These are phyloP conservation scores for Penicillium sp. DNA, from an alignment of 2,329 filamentous ascomycete genomes.

Conservation along the genomic window DNA sequence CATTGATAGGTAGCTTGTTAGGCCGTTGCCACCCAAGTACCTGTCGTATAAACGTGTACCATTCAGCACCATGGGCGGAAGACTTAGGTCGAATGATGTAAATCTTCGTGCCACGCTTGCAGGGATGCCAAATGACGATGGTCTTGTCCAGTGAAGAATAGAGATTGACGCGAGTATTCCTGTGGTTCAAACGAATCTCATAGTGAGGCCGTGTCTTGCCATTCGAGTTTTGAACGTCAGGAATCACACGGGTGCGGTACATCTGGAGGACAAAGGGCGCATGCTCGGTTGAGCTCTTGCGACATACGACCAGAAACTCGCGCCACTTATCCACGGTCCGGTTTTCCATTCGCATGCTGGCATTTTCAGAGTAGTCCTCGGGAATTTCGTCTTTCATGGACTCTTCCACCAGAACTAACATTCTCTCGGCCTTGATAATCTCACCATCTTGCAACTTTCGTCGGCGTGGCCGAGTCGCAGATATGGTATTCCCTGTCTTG, in stretches of 20 bases:
- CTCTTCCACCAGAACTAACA: constrained; percentile 64
- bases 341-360: constrained; percentile 59
- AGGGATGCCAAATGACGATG: constrained; percentile 61
- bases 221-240: constrained; percentile 56
- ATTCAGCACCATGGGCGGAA: constrained; percentile 63
- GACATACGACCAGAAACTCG: constrained; percentile 63
- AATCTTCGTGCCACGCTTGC: constrained; percentile 56
- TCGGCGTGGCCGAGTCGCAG: constrained; percentile 34
- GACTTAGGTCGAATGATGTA: constrained; percentile 64
- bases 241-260: constrained; percentile 64
- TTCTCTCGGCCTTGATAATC: constrained; percentile 67
- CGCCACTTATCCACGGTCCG: constrained; percentile 64
- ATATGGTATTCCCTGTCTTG: constrained; percentile 37
- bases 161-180: constrained; percentile 58
- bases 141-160: constrained; percentile 69
- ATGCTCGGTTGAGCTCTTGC: constrained; percentile 56
- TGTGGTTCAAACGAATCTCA: constrained; percentile 57
- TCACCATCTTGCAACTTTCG: constrained; percentile 55
- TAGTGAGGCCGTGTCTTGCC: constrained; percentile 57
- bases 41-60: constrained; percentile 66
- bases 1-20: constrained; percentile 58
- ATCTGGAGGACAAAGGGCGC: constrained; percentile 59
- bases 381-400: constrained; percentile 53
- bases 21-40: constrained; percentile 60
- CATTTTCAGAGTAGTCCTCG: constrained; percentile 64